These are phyloP conservation scores for Stenocarpella maydis DNA, from an alignment of 2,329 filamentous ascomycete genomes.

Conservation along the genomic window DNA sequence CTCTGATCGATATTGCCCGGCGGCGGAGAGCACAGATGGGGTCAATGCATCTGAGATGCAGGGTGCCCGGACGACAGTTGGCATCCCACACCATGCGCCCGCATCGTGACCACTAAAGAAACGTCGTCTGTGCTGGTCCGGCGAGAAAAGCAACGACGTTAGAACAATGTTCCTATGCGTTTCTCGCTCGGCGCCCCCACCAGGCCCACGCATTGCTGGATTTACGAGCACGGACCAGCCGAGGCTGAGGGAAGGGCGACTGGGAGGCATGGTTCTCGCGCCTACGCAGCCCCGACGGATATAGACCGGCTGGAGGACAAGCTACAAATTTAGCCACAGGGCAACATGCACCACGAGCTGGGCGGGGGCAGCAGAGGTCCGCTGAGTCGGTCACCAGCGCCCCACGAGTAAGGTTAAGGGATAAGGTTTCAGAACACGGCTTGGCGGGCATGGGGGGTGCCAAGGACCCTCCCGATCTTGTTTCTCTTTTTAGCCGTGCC, in stretches of 20 bases:
- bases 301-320: conserved; percentile 1
- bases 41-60: neutral
- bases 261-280: neutral
- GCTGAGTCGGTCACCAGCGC: conserved; percentile 23
- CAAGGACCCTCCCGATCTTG: conserved; percentile 23
- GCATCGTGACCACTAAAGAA: neutral
- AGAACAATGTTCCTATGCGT: conserved; percentile 26
- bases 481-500: conserved; percentile 9
- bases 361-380: conserved; percentile 6
- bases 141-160: conserved; percentile 22
- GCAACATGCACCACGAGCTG: neutral
- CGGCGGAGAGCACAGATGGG: neutral
- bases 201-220: neutral
- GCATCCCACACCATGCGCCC: neutral
- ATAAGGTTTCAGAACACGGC: conserved; percentile 23
- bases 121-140: neutral
- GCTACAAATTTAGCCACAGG: conserved; percentile 13
- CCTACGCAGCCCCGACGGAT: conserved; percentile 20
- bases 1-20: neutral
- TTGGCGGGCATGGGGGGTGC: conserved; percentile 19
- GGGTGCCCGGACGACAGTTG: neutral
- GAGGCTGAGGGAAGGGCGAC: neutral
- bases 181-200: neutral
- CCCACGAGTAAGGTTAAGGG: conserved; percentile 24
- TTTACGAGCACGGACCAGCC: neutral